Conservation (phyloP, 371 early-diverging fungal genomes). For the Mucor circinelloides region DNA sequence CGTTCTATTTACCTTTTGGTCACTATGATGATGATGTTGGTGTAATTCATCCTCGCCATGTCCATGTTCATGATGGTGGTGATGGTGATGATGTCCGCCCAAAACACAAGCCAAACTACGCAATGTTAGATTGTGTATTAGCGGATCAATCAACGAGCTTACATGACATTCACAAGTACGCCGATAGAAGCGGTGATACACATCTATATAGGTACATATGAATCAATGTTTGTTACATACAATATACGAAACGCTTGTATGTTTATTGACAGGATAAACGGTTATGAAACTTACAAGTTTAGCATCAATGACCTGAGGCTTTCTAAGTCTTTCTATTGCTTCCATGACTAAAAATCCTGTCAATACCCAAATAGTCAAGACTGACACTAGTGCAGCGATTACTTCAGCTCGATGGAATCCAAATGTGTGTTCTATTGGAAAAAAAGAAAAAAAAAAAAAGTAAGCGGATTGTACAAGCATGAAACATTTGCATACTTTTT, state of each 20-base stretch:
- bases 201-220: constrained; percentile 52
- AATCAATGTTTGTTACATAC: neutral
- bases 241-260: neutral
- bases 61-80: constrained; percentile 11
- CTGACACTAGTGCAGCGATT: constrained; percentile 79
- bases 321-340: constrained; percentile 70
- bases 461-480: neutral
- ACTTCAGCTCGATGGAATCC: constrained; percentile 89
- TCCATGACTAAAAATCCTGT: constrained; percentile 77
- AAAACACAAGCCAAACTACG: constrained; percentile 45
- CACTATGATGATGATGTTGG: constrained; percentile 8
- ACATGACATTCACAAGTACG: constrained; percentile 79
- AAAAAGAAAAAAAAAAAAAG: too few relatives aligned
- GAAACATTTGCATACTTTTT: constrained; percentile 38
- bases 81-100: constrained; percentile 46
- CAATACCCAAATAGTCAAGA: constrained; percentile 83
- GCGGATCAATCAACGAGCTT: constrained; percentile 24
- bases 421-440: constrained; percentile 59
- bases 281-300: constrained; percentile 35
- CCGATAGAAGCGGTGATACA: constrained; percentile 71
- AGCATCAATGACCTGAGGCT: constrained; percentile 79
- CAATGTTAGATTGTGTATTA: neutral
- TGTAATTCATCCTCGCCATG: constrained; percentile 26
- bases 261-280: neutral
- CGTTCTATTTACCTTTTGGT: neutral